A percentile compares a stretch with the other conserved stretches of the same genome.
Evolutionary conservation across 805 yeast species (phyloP).

Genomic region (Ogataea glucozyma): DNA sequence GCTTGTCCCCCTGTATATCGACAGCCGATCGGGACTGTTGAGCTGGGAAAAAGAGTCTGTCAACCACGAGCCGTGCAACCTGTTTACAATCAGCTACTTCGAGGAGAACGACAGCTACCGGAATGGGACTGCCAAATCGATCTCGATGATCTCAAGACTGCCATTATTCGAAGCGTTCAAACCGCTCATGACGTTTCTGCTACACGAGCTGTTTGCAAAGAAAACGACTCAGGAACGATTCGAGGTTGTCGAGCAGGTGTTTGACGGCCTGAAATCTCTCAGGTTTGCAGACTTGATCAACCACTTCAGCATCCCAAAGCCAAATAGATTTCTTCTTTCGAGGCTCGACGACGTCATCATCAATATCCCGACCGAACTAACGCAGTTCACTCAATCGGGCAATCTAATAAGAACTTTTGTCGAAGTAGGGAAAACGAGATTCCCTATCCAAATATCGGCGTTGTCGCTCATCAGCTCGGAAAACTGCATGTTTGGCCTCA

Average conservation of each 20-base stretch:
- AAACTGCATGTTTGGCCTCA: constrained; percentile 33
- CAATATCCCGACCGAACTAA: constrained; percentile 10
- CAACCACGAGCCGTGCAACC: constrained; percentile 22
- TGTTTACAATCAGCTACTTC: constrained; percentile 34
- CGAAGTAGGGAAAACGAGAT: constrained; percentile 22
- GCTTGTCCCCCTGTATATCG: constrained; percentile 48
- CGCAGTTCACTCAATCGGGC: constrained; percentile 22
- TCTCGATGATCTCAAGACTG: constrained; percentile 47
- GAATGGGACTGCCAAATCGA: constrained; percentile 47
- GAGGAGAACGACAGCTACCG: constrained; percentile 32
- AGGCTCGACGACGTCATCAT: constrained; percentile 22
- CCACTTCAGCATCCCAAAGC: constrained; percentile 12
- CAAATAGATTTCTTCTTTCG: constrained; percentile 25
- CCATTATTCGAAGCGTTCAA: constrained; percentile 48
- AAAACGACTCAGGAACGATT: constrained; percentile 5
- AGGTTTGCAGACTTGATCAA: constrained; percentile 33
- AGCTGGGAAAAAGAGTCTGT: constrained; percentile 17
- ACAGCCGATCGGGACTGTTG: constrained; percentile 19
- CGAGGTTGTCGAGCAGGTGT: constrained; percentile 14
- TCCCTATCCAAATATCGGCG: constrained; percentile 36
- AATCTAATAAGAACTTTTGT: constrained; percentile 25
- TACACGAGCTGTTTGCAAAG: constrained; percentile 42
- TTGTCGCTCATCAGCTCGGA: constrained; percentile 30
- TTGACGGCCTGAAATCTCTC: constrained; percentile 22
- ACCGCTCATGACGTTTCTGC: constrained; percentile 47